A percentile compares a stretch with the other conserved stretches of the same genome.
These are phyloP conservation scores for Jacaranda mimosifolia DNA, from an alignment of 257 asterid species.

Conservation along the genomic window DNA sequence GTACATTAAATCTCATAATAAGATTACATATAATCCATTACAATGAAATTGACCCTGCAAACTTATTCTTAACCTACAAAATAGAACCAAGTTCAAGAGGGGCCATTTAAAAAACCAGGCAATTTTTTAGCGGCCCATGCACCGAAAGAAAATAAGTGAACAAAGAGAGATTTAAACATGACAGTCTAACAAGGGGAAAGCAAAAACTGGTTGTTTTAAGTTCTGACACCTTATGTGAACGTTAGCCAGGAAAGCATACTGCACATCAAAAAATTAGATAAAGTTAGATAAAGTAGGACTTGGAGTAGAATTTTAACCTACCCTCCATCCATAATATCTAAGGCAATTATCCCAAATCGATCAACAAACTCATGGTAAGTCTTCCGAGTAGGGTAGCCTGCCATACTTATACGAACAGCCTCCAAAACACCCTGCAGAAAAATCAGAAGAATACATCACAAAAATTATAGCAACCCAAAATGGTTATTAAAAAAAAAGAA, in stretches of 20 bases:
- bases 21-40: neutral
- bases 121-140: neutral
- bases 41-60: constrained; percentile 23
- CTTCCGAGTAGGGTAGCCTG: constrained; percentile 98
- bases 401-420: constrained; percentile 99
- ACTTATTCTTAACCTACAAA: constrained; percentile 20
- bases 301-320: constrained; percentile 46
- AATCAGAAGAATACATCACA: constrained; percentile 26
- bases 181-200: constrained; percentile 25
- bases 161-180: constrained; percentile 4
- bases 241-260: neutral
- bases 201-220: neutral
- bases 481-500: too few species aligned
- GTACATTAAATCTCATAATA: constrained; percentile 25
- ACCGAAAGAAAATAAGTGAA: constrained; percentile 6
- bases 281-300: constrained; percentile 16
- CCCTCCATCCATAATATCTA: constrained; percentile 84
- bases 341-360: constrained; percentile 88
- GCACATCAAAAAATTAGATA: constrained; percentile 8
- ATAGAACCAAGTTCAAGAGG: constrained; percentile 24
- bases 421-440: constrained; percentile 93
- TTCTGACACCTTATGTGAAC: constrained; percentile 8
- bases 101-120: constrained; percentile 6
- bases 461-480: constrained; percentile 19
- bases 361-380: constrained; percentile 93